Conservation (phyloP, 1,139 yeast genomes). For the Blastobotrys ciferrii region DNA sequence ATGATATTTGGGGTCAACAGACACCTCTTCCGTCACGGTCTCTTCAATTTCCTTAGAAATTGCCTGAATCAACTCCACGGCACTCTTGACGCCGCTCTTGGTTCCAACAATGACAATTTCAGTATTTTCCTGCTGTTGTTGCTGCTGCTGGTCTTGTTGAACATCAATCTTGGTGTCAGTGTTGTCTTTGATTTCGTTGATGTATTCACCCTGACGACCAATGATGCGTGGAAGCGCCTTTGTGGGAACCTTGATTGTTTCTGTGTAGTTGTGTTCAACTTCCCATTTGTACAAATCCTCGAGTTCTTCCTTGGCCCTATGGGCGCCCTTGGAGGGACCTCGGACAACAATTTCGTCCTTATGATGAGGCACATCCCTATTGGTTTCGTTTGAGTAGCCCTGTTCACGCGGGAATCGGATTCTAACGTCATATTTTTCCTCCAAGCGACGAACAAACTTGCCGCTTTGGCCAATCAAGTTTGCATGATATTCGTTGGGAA, state of each 20-base stretch:
- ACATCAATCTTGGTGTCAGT: slow-evolving; percentile 75
- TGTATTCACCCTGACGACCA: slow-evolving; percentile 84
- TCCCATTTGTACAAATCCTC: slow-evolving; percentile 82
- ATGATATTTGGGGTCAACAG: slow-evolving; percentile 77
- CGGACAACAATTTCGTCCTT: slow-evolving; percentile 70
- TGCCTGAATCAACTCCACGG: slow-evolving; percentile 58
- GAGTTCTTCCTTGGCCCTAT: slow-evolving; percentile 82
- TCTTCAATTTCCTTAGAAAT: slow-evolving; percentile 70
- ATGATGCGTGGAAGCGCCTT: slow-evolving; percentile 79
- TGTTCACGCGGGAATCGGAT: slow-evolving; percentile 63
- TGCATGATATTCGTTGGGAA: slow-evolving; percentile 79
- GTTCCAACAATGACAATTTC: slow-evolving; percentile 78
- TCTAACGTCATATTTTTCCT: slow-evolving; percentile 81
- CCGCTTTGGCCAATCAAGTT: slow-evolving; percentile 85
- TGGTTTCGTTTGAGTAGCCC: slow-evolving; percentile 30
- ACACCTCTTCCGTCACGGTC: slow-evolving; percentile 56
- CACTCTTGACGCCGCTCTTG: slow-evolving; percentile 73
- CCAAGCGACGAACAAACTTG: slow-evolving; percentile 76
- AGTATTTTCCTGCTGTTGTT: slow-evolving; percentile 35
- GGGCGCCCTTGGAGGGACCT: slow-evolving; percentile 91
- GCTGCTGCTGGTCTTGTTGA: slow-evolving; percentile 48
- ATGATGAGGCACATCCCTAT: slow-evolving; percentile 27
- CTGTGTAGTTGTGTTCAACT: slow-evolving; percentile 76
- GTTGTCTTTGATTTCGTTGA: slow-evolving; percentile 78
- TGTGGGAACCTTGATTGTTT: slow-evolving; percentile 62